phyloP scores from a whole-genome alignment of 2,329 filamentous ascomycete species.

The Magnaporthales sp. region DNA sequence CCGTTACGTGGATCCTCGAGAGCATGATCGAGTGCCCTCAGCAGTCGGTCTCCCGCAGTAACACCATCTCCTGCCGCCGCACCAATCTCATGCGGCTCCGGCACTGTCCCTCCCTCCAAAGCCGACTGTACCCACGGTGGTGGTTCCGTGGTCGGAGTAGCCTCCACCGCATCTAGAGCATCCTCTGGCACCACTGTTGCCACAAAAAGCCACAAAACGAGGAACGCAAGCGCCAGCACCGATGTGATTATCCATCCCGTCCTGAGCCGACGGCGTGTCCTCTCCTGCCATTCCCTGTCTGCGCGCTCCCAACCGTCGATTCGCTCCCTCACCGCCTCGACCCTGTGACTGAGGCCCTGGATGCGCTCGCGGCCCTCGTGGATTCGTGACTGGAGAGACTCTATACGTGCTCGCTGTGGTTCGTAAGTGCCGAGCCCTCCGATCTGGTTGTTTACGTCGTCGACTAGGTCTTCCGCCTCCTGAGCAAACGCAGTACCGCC shows the following conservation, averaged over 20 bases:
- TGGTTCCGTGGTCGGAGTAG: neutral
- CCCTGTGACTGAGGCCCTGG: constrained; percentile 48
- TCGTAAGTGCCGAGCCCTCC: constrained; percentile 53
- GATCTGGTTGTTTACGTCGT: constrained; percentile 53
- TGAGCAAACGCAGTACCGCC: constrained; percentile 49
- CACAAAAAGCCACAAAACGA: constrained; percentile 31
- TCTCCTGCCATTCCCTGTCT: constrained; percentile 61
- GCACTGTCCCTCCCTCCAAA: neutral
- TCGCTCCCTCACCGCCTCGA: constrained; percentile 53
- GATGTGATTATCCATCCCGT: constrained; percentile 54
- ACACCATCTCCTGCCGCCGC: neutral
- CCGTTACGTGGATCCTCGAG: constrained; percentile 10
- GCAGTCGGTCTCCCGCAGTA: neutral
- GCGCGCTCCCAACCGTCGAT: constrained; percentile 61
- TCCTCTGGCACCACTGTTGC: constrained; percentile 1
- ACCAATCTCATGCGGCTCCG: neutral
- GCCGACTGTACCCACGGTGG: neutral
- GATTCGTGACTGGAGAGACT: constrained; percentile 53
- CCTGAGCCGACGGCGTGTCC: constrained; percentile 53
- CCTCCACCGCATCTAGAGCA: neutral
- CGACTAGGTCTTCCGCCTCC: constrained; percentile 49
- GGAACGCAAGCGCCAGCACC: constrained; percentile 31
- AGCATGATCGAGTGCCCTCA: neutral
- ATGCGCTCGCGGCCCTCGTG: constrained; percentile 50
- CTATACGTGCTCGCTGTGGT: constrained; percentile 55